These are phyloP conservation scores for Bisporella sp. DNA, from an alignment of 2,329 filamentous ascomycete species.

Conservation along the genomic window DNA sequence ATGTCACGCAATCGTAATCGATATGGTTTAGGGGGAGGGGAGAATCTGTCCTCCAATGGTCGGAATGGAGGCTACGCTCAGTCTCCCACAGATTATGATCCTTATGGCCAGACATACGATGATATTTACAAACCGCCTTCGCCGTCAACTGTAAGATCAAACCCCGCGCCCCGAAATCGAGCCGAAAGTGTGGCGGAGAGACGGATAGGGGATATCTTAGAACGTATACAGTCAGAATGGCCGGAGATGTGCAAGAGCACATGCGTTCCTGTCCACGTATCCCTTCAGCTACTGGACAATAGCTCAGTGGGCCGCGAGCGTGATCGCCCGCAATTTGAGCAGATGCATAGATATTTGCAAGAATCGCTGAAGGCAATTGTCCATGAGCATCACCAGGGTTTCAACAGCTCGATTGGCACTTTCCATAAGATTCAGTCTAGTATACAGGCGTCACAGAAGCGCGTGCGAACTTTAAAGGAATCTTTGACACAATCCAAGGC, in stretches of 20 bases:
- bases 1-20: constrained; percentile 24
- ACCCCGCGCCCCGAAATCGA: constrained; percentile 13
- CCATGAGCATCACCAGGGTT: constrained; percentile 97
- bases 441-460: constrained; percentile 80
- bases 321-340: constrained; percentile 77
- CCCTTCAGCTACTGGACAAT: constrained; percentile 87
- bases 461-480: constrained; percentile 75
- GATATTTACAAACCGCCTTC: constrained; percentile 22
- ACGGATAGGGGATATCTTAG: constrained; percentile 47
- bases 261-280: constrained; percentile 88
- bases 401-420: constrained; percentile 97
- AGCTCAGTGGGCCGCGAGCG: constrained; percentile 90
- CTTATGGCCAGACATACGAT: constrained; percentile 21
- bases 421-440: constrained; percentile 98
- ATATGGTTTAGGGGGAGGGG: constrained; percentile 10
- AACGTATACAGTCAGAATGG: constrained; percentile 85
- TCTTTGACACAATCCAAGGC: constrained; percentile 75
- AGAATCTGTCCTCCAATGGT: constrained; percentile 23
- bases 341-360: constrained; percentile 83
- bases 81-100: constrained; percentile 25
- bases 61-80: constrained; percentile 16
- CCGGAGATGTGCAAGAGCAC: constrained; percentile 82
- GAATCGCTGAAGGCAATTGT: constrained; percentile 90
- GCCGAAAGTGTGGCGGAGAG: constrained; percentile 24
- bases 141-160: constrained; percentile 13